These are phyloP conservation scores for Moelleriella libera DNA, from an alignment of 2,329 filamentous ascomycete genomes.

Conservation along the genomic window DNA sequence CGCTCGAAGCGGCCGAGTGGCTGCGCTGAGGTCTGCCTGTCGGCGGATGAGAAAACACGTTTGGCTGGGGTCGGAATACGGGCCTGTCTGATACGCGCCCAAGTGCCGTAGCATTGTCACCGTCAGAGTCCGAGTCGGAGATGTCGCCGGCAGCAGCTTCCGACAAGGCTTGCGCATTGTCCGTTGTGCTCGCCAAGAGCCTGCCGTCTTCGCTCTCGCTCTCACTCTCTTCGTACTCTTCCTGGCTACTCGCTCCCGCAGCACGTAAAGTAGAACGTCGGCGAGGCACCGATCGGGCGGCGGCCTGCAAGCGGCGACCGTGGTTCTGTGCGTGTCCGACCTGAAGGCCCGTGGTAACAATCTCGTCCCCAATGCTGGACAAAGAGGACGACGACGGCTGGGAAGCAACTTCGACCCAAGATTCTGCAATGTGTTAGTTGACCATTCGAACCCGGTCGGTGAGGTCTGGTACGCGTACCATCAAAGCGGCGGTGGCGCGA, in stretches of 20 bases:
- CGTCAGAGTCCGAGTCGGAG: conserved; percentile 36
- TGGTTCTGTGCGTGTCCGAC: conserved; percentile 53
- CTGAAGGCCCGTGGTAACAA: conserved; percentile 75
- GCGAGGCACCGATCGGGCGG: conserved; percentile 19
- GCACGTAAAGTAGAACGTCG: conserved; percentile 26
- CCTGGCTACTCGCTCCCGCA: conserved; percentile 60
- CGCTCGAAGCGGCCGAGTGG: conserved; percentile 34
- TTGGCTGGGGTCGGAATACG: conserved; percentile 73
- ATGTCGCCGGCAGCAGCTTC: conserved; percentile 20
- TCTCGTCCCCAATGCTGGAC: conserved; percentile 74
- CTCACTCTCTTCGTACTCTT: conserved; percentile 77
- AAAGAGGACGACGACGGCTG: conserved; percentile 88
- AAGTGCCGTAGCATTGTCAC: conserved; percentile 73
- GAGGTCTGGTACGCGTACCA: conserved; percentile 12
- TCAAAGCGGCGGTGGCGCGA: conserved; percentile 20
- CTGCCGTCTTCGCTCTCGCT: conserved; percentile 71
- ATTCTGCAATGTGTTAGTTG: conserved; percentile 44
- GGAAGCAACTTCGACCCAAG: conserved; percentile 89
- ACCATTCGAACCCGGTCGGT: not conserved
- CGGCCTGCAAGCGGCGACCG: conserved; percentile 35
- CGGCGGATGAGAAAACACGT: conserved; percentile 80
- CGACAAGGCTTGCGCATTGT: conserved; percentile 27
- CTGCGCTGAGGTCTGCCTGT: conserved; percentile 30
- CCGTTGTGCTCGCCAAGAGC: conserved; percentile 43
- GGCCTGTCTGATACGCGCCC: conserved; percentile 41